Evolutionary conservation across 306 rosid genomes (phyloP).

Genomic region (Urtica urens): DNA sequence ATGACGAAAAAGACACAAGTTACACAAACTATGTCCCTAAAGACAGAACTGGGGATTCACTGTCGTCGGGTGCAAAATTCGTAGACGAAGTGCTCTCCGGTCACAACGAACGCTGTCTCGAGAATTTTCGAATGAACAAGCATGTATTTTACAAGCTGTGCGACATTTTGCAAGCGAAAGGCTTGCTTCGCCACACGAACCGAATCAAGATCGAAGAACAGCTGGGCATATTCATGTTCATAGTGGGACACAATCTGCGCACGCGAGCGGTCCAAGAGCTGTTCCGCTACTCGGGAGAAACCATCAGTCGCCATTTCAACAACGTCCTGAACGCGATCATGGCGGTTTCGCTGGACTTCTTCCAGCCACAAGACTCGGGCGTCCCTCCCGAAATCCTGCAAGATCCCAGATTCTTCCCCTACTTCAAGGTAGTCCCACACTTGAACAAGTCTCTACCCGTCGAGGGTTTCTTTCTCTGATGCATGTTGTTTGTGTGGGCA

Average conservation of each 20-base stretch:
- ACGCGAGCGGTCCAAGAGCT: slow-evolving; percentile 85
- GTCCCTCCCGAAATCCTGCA: slow-evolving; percentile 41
- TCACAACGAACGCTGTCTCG: slow-evolving; percentile 50
- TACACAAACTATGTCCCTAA: slow-evolving; percentile 31
- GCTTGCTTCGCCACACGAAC: slow-evolving; percentile 74
- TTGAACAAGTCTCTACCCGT: slow-evolving; percentile 10
- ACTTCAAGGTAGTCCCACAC: slow-evolving; percentile 51
- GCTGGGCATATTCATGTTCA: slow-evolving; percentile 79
- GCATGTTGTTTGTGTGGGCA: slow-evolving; percentile 17
- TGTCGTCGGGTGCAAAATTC: slow-evolving; percentile 53
- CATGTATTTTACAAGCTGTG: slow-evolving; percentile 67
- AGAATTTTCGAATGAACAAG: slow-evolving; percentile 83
- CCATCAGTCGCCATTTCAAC: slow-evolving; percentile 87
- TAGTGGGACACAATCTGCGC: slow-evolving; percentile 73
- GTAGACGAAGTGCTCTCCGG: slow-evolving; percentile 78
- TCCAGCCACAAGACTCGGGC: slow-evolving; percentile 49
- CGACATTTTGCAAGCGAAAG: slow-evolving; percentile 73
- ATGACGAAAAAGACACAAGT: slow-evolving; percentile 54
- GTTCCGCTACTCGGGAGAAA: slow-evolving; percentile 83
- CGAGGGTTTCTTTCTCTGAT: slow-evolving; percentile 13
- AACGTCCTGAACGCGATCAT: slow-evolving; percentile 72
- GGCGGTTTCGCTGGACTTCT: slow-evolving; percentile 65
- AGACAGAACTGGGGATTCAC: slow-evolving; percentile 37
- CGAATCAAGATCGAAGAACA: slow-evolving; percentile 91
- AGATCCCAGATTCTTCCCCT: slow-evolving; percentile 76